phyloP scores from a whole-genome alignment of 176 grass and related monocot genomes.

The Oryza officinalis region DNA sequence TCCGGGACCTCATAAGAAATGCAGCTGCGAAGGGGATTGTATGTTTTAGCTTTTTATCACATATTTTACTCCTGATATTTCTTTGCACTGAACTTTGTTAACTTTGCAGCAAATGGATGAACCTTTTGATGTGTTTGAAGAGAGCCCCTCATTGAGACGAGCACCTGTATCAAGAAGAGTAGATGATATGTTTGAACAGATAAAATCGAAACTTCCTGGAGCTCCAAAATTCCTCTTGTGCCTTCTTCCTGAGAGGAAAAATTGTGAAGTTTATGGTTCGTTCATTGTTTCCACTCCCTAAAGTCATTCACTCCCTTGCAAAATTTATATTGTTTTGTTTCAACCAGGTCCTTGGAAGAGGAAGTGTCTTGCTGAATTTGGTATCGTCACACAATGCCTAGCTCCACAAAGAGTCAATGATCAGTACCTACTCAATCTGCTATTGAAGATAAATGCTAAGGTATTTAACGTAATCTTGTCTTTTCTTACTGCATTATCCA shows the following conservation, averaged over 20 bases:
- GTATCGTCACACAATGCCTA: slow-evolving; percentile 87
- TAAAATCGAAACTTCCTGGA: slow-evolving; percentile 64
- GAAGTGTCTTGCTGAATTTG: slow-evolving; percentile 88
- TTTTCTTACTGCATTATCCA: slow-evolving; percentile 2
- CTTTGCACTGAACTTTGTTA: slow-evolving; percentile 5
- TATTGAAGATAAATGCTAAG: slow-evolving; percentile 96
- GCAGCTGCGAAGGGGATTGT: slow-evolving; percentile 68
- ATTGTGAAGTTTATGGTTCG: slow-evolving; percentile 92
- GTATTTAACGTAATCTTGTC: slow-evolving; percentile 33
- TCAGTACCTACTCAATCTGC: slow-evolving; percentile 73
- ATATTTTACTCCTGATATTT: not conserved
- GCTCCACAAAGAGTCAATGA: slow-evolving; percentile 83
- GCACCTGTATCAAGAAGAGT: slow-evolving; percentile 53
- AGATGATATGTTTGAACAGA: slow-evolving; percentile 72
- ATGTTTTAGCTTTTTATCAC: slow-evolving; percentile 37
- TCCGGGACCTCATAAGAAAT: slow-evolving; percentile 62
- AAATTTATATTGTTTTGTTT: slow-evolving; percentile 21
- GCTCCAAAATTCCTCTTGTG: slow-evolving; percentile 77
- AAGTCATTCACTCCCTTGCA: not conserved
- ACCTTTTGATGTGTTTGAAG: slow-evolving; percentile 67
- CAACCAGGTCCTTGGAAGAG: slow-evolving; percentile 87
- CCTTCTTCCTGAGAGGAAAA: slow-evolving; percentile 83
- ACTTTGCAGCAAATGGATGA: slow-evolving; percentile 52
- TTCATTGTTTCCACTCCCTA: slow-evolving; percentile 26
- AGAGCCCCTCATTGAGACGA: slow-evolving; percentile 53